Percentiles rank a stretch among this genome's conserved stretches.
These are phyloP conservation scores for Trichoderma sp. DNA, from an alignment of 2,329 filamentous ascomycete species.

Conservation along the genomic window DNA sequence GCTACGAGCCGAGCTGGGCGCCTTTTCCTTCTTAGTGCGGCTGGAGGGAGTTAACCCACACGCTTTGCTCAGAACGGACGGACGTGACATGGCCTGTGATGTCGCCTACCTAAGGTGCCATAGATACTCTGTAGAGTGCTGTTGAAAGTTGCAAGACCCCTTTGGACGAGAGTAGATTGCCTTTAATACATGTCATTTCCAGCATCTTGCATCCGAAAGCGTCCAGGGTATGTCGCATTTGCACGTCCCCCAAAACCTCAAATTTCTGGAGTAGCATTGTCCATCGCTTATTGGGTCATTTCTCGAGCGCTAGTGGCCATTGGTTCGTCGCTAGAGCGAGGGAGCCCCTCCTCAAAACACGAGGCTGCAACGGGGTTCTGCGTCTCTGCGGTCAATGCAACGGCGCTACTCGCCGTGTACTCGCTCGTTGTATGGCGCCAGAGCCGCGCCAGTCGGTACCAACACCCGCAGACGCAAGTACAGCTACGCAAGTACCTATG, in stretches of 20 bases:
- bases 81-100: not conserved
- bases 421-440: slow-evolving; percentile 9
- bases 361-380: slow-evolving; percentile 19
- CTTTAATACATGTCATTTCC: too few species aligned
- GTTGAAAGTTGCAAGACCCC: too few species aligned
- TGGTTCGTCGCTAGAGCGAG: slow-evolving; percentile 12
- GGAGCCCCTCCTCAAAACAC: slow-evolving; percentile 5
- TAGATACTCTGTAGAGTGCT: too few species aligned
- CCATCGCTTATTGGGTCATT: not conserved
- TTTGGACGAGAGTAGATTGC: too few species aligned
- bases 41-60: slow-evolving; percentile 3
- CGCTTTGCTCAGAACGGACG: not conserved
- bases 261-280: slow-evolving; percentile 2
- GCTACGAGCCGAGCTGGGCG: slow-evolving; percentile 6
- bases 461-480: not conserved
- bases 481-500: too few species aligned
- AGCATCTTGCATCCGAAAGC: too few species aligned
- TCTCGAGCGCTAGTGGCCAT: slow-evolving; percentile 15
- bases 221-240: too few species aligned
- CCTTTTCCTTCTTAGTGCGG: slow-evolving; percentile 22
- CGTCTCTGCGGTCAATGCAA: not conserved
- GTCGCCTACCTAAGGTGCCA: too few species aligned
- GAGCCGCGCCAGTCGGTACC: not conserved
- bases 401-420: slow-evolving; percentile 1
- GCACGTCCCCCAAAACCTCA: too few species aligned